phyloP scores from a whole-genome alignment of 2,329 filamentous ascomycete genomes.

The Alternaria tenuissima region DNA sequence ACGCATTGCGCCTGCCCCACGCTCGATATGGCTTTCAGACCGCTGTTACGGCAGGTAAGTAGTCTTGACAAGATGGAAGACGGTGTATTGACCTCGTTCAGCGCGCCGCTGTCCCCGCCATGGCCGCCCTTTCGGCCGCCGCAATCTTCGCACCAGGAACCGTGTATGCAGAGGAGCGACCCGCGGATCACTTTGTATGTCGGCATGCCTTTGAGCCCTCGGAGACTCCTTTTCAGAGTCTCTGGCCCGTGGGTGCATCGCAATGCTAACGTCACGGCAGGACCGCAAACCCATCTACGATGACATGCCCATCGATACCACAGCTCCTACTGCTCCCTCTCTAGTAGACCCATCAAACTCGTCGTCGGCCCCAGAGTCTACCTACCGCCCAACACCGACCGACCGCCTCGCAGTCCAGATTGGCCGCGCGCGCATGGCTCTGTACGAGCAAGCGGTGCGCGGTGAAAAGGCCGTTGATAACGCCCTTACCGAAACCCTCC shows the following conservation, averaged over 20 bases:
- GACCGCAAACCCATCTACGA: slow-evolving; percentile 78
- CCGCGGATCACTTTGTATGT: slow-evolving; percentile 32
- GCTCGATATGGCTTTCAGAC: slow-evolving; percentile 61
- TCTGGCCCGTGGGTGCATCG: background rate
- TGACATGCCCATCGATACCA: slow-evolving; percentile 56
- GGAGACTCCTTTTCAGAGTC: background rate
- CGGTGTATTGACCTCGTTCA: slow-evolving; percentile 37
- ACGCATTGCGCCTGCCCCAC: slow-evolving; percentile 47
- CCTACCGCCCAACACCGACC: slow-evolving; percentile 75
- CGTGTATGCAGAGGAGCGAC: slow-evolving; percentile 59
- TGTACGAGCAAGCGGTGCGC: slow-evolving; percentile 76
- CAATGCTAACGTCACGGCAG: slow-evolving; percentile 16
- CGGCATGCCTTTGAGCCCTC: background rate
- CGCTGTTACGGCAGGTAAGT: slow-evolving; percentile 62
- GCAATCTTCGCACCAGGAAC: slow-evolving; percentile 57
- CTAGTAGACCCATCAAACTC: slow-evolving; percentile 35
- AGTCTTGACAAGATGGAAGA: background rate
- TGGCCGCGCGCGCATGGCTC: slow-evolving; percentile 77
- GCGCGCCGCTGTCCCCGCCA: slow-evolving; percentile 60
- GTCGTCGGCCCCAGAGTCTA: slow-evolving; percentile 39
- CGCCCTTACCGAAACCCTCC: slow-evolving; percentile 79
- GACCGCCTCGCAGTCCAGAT: slow-evolving; percentile 88
- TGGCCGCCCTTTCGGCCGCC: slow-evolving; percentile 55
- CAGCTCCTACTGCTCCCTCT: slow-evolving; percentile 52
- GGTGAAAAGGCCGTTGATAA: slow-evolving; percentile 86